Base-by-base conservation (phyloP, 1,284 basidiomycete genomes). In the Cystobasidiaceae sp. region DNA sequence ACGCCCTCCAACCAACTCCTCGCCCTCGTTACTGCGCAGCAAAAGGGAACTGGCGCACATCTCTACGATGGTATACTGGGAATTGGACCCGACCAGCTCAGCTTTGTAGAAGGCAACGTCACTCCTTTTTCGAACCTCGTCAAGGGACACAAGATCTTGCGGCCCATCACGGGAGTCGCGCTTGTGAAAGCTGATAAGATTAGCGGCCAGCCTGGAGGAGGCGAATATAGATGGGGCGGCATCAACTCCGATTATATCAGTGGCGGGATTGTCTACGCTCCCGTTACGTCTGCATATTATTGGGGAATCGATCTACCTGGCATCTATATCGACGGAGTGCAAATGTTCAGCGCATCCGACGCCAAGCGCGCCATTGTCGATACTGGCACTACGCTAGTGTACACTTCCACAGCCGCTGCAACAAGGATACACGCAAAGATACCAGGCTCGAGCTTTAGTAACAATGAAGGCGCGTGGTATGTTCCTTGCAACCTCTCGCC, bases 351-450 rank as follows among this genome's bases (percentile, higher is more conserved):
- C 11, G 23, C 51, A 17, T 13, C 30, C 8, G 61, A 64, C 32
- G 28, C 61, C 32, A 46, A 45, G 44, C 52, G 61, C 27, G 51
- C 51, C 13, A 64, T 64, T 15, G 15, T 64, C 8, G 61, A 64
- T 49, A 64, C 61, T 33, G 61, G 51, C 32, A 64, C 61, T 25
- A 64, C 61, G 21, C 41, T 64, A 41, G 45, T 64, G 4, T 64
- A 64, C 33, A 51, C 50, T 1, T 55, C 51, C 19, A 56, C 39
- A 15, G 8, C 41, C 11, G 32, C 50, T 34, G 51, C 41, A 21
- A 21, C 25, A 11, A 46, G 34, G 7, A 55, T 56, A 8, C 61
- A 64, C 34, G 41, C 39, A 27, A 23, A n/a, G 27, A 55, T 64
- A 9, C 30, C 51, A 15, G 61, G 61, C 13, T 45, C 61, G 19